Evolutionary conservation across 768 basidiomycete species (phyloP).

Genomic region (Agaricus subrufescens): DNA sequence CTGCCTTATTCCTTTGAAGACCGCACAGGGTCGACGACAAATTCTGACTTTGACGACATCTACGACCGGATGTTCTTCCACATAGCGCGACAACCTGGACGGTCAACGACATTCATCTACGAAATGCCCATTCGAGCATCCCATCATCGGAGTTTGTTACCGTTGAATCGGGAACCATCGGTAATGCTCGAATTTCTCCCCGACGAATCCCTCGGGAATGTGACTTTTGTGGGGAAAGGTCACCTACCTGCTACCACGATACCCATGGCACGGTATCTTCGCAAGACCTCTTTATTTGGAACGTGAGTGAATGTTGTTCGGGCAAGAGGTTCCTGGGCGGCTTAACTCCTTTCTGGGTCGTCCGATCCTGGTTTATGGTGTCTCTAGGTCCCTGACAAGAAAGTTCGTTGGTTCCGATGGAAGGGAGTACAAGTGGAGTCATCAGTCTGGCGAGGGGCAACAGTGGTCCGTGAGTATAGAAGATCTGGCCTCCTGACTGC

Average conservation of each 20-base stretch:
- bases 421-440: constrained; percentile 65
- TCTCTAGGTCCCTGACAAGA: constrained; percentile 53
- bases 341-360: not conserved
- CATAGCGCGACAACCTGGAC: constrained; percentile 45
- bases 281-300: constrained; percentile 60
- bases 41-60: constrained; percentile 71
- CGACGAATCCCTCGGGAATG: constrained; percentile 53
- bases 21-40: constrained; percentile 49
- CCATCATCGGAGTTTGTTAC: constrained; percentile 49
- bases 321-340: not conserved
- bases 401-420: constrained; percentile 70
- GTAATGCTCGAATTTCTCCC: constrained; percentile 58
- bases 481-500: not conserved
- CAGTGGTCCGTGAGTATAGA: constrained; percentile 67
- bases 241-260: constrained; percentile 33
- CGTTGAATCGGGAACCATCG: constrained; percentile 47
- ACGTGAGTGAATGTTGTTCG: constrained; percentile 38
- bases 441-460: constrained; percentile 49
- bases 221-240: constrained; percentile 43
- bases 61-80: constrained; percentile 74
- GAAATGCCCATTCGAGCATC: constrained; percentile 63
- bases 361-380: constrained; percentile 5
- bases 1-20: constrained; percentile 38
- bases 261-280: constrained; percentile 62
- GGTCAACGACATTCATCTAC: constrained; percentile 50